A percentile compares a stretch with the other conserved stretches of the same genome.
Conservation (phyloP, 345 rosid species). For the Nephelium lappaceum region DNA sequence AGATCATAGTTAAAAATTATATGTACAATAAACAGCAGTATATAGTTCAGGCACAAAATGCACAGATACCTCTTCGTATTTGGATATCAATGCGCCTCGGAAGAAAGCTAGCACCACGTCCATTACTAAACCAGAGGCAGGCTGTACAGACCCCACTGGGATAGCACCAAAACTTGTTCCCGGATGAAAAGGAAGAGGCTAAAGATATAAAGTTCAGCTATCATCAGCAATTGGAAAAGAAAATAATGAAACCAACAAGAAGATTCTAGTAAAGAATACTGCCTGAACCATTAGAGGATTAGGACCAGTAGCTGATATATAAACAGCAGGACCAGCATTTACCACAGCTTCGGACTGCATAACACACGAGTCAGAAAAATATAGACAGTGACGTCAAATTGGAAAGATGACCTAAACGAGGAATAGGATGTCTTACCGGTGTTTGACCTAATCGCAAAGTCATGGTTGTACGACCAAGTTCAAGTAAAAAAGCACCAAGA, state of each 20-base stretch:
- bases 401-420: neutral
- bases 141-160: slow-evolving; percentile 53
- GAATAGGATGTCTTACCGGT: slow-evolving; percentile 44
- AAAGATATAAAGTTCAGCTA: slow-evolving; percentile 25
- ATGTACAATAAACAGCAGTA: neutral
- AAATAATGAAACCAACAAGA: slow-evolving; percentile 1
- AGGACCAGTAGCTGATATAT: slow-evolving; percentile 67
- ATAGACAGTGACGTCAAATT: neutral
- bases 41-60: slow-evolving; percentile 13
- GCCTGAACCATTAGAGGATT: slow-evolving; percentile 88
- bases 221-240: slow-evolving; percentile 28
- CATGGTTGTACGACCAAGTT: slow-evolving; percentile 81
- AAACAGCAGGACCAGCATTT: slow-evolving; percentile 83
- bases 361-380: slow-evolving; percentile 23
- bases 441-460: slow-evolving; percentile 71
- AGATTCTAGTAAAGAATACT: slow-evolving; percentile 15
- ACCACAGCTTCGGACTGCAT: slow-evolving; percentile 74
- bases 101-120: slow-evolving; percentile 52
- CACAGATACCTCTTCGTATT: slow-evolving; percentile 64
- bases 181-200: slow-evolving; percentile 75
- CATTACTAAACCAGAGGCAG: slow-evolving; percentile 55
- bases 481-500: slow-evolving; percentile 75
- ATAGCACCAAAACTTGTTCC: slow-evolving; percentile 55
- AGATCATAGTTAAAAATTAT: neutral
- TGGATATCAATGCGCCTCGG: slow-evolving; percentile 80